Conservation (phyloP, 345 rosid genomes). For the Ceriops zippeliana region DNA sequence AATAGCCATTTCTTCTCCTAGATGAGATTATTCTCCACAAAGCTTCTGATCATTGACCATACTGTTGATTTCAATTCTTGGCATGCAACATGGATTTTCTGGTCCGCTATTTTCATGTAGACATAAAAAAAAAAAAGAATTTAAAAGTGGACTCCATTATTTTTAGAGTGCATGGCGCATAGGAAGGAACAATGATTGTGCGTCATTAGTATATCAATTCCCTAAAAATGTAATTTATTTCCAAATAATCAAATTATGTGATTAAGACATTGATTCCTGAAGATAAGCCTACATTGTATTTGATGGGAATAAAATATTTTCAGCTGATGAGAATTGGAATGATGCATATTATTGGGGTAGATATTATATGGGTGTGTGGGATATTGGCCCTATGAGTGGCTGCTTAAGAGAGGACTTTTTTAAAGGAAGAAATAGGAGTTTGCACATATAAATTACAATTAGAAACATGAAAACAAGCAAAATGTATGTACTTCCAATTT, state of each 20-base stretch:
- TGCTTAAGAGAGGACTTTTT: slow-evolving; percentile 31
- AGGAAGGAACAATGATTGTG: not conserved
- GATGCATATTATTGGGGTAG: not conserved
- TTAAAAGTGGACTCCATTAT: not conserved
- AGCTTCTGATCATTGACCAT: too few relatives aligned
- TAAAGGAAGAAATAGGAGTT: not conserved
- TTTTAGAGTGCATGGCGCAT: not conserved
- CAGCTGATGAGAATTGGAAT: too few relatives aligned
- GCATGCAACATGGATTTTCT: too few relatives aligned
- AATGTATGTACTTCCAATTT: too few relatives aligned
- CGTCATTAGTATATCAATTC: slow-evolving; percentile 19
- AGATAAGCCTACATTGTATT: not conserved
- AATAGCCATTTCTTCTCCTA: too few relatives aligned
- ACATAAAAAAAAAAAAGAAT: not conserved
- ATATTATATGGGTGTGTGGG: not conserved
- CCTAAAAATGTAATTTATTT: not conserved
- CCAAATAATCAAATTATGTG: not conserved
- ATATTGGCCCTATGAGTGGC: slow-evolving; percentile 15
- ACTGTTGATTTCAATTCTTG: too few relatives aligned
- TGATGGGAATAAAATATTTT: slow-evolving; percentile 5
- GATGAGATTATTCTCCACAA: too few relatives aligned
- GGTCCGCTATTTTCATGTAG: not conserved
- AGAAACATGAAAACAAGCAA: too few relatives aligned
- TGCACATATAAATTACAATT: not conserved
- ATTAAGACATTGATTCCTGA: slow-evolving; percentile 10